phyloP scores from a whole-genome alignment of 805 yeast genomes.

The Saccharomyces paradoxus region DNA sequence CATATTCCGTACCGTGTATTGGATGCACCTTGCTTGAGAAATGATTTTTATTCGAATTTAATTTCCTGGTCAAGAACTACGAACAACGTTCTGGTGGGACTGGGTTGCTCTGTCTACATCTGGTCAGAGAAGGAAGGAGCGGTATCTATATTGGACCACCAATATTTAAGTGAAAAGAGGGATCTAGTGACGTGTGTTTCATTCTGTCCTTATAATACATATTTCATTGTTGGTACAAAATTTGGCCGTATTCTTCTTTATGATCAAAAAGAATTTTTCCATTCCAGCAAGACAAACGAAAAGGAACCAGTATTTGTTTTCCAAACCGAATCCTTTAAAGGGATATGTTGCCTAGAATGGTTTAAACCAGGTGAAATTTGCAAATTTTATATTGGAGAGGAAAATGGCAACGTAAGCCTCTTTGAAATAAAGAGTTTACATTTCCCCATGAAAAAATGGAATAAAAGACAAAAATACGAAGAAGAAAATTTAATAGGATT shows the following conservation, averaged over 20 bases:
- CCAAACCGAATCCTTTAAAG: constrained; percentile 28
- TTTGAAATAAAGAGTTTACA: constrained; percentile 28
- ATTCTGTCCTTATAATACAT: constrained; percentile 40
- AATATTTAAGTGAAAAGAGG: constrained; percentile 23
- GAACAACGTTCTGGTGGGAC: constrained; percentile 55
- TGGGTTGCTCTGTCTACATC: constrained; percentile 47
- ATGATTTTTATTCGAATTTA: constrained; percentile 71
- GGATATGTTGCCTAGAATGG: constrained; percentile 59
- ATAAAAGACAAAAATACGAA: constrained; percentile 1
- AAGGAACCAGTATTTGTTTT: constrained; percentile 14
- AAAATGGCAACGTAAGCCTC: constrained; percentile 47
- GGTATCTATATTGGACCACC: constrained; percentile 33
- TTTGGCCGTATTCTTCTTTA: constrained; percentile 45
- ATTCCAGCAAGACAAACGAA: constrained; percentile 5
- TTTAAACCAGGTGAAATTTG: constrained; percentile 21
- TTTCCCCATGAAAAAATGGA: neutral
- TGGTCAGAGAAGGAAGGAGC: constrained; percentile 54
- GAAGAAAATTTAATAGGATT: constrained; percentile 12
- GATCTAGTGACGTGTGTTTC: constrained; percentile 50
- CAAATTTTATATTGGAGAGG: constrained; percentile 56
- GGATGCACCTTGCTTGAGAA: constrained; percentile 63
- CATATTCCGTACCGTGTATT: constrained; percentile 44
- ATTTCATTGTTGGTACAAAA: constrained; percentile 49
- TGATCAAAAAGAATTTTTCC: constrained; percentile 28
- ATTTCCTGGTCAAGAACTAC: constrained; percentile 59